These are phyloP conservation scores for Cenchrus fungigraminus DNA, from an alignment of 176 grass and related monocot species.

Conservation along the genomic window DNA sequence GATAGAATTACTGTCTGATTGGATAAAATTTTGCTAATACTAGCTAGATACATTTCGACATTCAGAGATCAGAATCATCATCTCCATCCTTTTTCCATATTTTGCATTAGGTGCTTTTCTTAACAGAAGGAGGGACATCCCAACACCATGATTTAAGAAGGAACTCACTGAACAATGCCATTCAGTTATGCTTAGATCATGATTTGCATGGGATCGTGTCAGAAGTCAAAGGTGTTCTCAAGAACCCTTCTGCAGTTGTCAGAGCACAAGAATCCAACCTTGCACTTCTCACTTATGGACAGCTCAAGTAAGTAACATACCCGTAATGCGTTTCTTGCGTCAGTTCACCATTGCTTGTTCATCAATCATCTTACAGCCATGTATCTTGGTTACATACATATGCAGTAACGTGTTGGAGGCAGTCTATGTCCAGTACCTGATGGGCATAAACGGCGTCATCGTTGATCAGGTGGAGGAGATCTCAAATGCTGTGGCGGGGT, in stretches of 20 bases:
- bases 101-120: constrained; percentile 79
- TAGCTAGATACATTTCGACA: not conserved
- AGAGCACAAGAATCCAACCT: constrained; percentile 83
- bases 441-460: constrained; percentile 71
- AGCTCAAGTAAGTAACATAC: constrained; percentile 77
- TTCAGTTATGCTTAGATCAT: constrained; percentile 55
- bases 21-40: not conserved
- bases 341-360: not conserved
- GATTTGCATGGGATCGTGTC: constrained; percentile 85
- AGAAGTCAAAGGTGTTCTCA: constrained; percentile 73
- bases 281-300: constrained; percentile 74
- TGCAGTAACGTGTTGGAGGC: constrained; percentile 67
- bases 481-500: constrained; percentile 47
- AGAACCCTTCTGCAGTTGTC: constrained; percentile 60
- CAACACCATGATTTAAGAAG: constrained; percentile 67
- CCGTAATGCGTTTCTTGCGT: not conserved
- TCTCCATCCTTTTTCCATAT: not conserved
- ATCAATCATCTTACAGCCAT: constrained; percentile 3
- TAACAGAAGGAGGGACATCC: constrained; percentile 68
- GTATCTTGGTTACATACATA: not conserved
- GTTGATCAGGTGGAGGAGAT: constrained; percentile 71
- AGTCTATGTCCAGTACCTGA: constrained; percentile 68
- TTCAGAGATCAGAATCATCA: not conserved
- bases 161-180: constrained; percentile 78
- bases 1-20: not conserved